Evolutionary conservation across 1,284 basidiomycete species (phyloP), one percentile per base, ranked within the genome.

Genomic region (Fomitopsis palustris): DNA sequence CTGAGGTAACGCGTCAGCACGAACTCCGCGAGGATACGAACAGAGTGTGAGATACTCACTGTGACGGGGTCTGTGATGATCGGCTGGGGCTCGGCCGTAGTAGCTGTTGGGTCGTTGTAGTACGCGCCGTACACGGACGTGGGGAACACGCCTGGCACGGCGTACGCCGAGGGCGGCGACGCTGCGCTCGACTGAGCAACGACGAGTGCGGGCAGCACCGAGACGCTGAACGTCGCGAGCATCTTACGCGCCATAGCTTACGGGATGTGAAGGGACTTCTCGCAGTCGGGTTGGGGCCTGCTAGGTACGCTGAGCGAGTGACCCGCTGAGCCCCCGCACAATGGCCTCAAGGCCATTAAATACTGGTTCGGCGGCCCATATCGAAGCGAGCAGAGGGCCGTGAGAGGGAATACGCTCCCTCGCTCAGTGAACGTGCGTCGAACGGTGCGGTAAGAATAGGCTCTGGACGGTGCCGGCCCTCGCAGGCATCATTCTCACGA

Each of bases 21-120:
- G 29, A 33, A 49, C 10, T 38, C 29, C 19, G 23, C 29, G 35
- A 16, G 16, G 10, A 38, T 29, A 53, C n/a, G 2, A 21, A n/a
- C n/a, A n/a, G n/a, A 27, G 33, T 4, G n/a, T 9, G n/a, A 17
- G 16, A 29, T 17, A n/a, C 75, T 65, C 71, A 86, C 88, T 35
- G 78, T 77, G 27, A 89, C 80, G 10, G 86, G 84, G 67, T 91
- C 87, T 4, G 86, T 82, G 55, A 90, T 81, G 58, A 88, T 77
- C 31, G 88, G 90, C 69, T 90, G 87, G 4, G 84, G 83, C 69
- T 90, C 87, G 2, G 78, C 81, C 16, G 78, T 78, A 1, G 88
- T 90, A 37, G 82, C 85, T 4, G 87, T 90, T 25, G 90, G 88
- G 62, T 81, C 73, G 70, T 90, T 88, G 72, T 86, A 89, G 70